Conservation (phyloP, 352 stramenopile species). For the Globisporangium heterothallicum region DNA sequence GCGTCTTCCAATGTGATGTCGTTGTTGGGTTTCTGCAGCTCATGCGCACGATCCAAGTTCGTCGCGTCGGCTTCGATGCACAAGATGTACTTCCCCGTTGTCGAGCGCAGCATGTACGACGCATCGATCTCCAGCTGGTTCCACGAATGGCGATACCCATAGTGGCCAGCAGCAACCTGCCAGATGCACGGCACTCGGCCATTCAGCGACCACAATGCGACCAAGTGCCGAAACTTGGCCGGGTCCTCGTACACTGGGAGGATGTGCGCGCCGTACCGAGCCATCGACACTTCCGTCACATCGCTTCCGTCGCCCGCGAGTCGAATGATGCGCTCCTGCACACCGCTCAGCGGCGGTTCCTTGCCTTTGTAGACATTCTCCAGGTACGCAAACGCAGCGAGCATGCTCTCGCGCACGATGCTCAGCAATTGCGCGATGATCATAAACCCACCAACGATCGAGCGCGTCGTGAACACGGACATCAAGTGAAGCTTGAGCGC, state of each 20-base stretch:
- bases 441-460: constrained; percentile 59
- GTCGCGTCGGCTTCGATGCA: constrained; percentile 63
- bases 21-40: constrained; percentile 28
- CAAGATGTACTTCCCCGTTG: constrained; percentile 57
- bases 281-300: constrained; percentile 67
- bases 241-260: constrained; percentile 56
- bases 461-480: constrained; percentile 34
- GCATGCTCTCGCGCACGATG: constrained; percentile 48
- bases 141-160: constrained; percentile 66
- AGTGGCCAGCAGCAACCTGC: constrained; percentile 40
- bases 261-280: constrained; percentile 55
- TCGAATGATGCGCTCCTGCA: constrained; percentile 58
- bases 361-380: constrained; percentile 45
- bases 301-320: constrained; percentile 49
- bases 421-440: constrained; percentile 57
- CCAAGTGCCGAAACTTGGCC: constrained; percentile 35
- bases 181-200: constrained; percentile 55
- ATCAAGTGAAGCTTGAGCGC: constrained; percentile 34
- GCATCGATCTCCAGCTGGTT: constrained; percentile 34
- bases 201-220: constrained; percentile 45
- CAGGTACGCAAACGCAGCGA: constrained; percentile 36
- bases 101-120: constrained; percentile 52
- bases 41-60: constrained; percentile 41
- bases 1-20: constrained; percentile 60
- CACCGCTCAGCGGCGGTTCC: constrained; percentile 40